Percentiles rank a stretch among this genome's conserved stretches.
Evolutionary conservation across 2,329 filamentous ascomycete species (phyloP).

Genomic region (Aquanectria penicillioides): DNA sequence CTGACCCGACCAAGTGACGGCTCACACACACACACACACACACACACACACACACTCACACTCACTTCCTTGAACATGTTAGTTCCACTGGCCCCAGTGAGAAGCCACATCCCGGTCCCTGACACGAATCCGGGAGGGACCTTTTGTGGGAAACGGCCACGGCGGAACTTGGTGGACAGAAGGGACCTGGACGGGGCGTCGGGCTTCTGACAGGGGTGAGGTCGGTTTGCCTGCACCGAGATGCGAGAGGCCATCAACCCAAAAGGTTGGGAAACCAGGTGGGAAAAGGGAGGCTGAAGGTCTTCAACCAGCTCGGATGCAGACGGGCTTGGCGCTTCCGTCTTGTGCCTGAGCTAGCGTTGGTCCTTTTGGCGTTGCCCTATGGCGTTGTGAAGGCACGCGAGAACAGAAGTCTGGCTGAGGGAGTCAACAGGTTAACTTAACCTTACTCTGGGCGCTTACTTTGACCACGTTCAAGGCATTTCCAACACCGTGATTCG

Average conservation of each 20-base stretch:
- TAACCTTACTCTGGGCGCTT: no score
- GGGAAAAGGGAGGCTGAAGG: background rate
- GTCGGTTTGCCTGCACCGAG: background rate
- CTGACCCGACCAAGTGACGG: background rate
- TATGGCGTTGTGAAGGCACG: background rate
- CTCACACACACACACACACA: no score
- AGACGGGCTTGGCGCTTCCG: background rate
- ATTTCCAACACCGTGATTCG: background rate
- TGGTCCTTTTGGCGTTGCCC: background rate
- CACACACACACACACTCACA: no score
- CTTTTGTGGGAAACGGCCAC: background rate
- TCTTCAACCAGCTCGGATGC: background rate
- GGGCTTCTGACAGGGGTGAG: background rate
- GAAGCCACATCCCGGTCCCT: background rate
- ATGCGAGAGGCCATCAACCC: background rate
- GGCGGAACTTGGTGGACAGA: background rate
- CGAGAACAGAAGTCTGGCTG: no score
- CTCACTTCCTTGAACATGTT: slow-evolving; percentile 1
- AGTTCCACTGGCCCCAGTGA: slow-evolving; percentile 3
- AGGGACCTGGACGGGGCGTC: no score
- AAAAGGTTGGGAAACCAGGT: no score
- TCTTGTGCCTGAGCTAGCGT: background rate
- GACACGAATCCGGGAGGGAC: background rate
- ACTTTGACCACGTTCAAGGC: background rate
- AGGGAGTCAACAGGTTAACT: no score